Evolutionary conservation across 805 yeast genomes (phyloP).

Genomic region (Grigorovia yakushimaensis): DNA sequence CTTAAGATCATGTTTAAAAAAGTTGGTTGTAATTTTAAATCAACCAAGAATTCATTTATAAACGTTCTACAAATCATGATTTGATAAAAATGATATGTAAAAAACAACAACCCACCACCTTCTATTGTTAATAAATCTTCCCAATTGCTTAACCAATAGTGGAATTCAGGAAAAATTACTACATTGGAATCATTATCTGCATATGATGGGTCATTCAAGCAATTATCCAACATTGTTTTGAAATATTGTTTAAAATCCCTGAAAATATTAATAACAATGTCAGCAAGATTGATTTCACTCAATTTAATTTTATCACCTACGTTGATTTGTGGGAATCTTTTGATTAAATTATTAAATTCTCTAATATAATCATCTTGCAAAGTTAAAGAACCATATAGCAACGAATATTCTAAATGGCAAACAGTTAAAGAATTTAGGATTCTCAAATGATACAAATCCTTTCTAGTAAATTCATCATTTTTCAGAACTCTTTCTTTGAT

Average conservation of each 20-base stretch:
- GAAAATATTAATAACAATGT: constrained; percentile 23
- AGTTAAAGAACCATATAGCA: constrained; percentile 36
- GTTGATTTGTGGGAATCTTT: constrained; percentile 41
- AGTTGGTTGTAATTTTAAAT: constrained; percentile 13
- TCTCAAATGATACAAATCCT: constrained; percentile 44
- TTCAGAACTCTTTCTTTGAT: constrained; percentile 32
- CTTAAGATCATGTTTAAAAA: constrained; percentile 27
- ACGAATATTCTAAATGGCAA: constrained; percentile 41
- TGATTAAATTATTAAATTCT: constrained; percentile 35
- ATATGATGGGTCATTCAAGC: neutral
- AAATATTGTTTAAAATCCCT: constrained; percentile 22
- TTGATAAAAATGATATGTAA: constrained; percentile 41
- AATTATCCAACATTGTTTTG: constrained; percentile 2
- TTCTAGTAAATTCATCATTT: constrained; percentile 21
- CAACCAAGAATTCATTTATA: constrained; percentile 22
- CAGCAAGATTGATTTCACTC: constrained; percentile 38
- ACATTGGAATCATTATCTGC: neutral
- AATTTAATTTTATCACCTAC: constrained; percentile 47
- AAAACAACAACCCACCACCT: constrained; percentile 38
- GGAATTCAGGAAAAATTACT: constrained; percentile 28
- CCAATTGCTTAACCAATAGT: constrained; percentile 41
- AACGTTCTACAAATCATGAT: constrained; percentile 34
- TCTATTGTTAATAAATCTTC: constrained; percentile 37
- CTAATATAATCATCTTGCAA: constrained; percentile 19
- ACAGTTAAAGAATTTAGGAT: constrained; percentile 45